Conservation (phyloP, 371 early-diverging fungal species). For the Thermomucor indicae-seudaticae region DNA sequence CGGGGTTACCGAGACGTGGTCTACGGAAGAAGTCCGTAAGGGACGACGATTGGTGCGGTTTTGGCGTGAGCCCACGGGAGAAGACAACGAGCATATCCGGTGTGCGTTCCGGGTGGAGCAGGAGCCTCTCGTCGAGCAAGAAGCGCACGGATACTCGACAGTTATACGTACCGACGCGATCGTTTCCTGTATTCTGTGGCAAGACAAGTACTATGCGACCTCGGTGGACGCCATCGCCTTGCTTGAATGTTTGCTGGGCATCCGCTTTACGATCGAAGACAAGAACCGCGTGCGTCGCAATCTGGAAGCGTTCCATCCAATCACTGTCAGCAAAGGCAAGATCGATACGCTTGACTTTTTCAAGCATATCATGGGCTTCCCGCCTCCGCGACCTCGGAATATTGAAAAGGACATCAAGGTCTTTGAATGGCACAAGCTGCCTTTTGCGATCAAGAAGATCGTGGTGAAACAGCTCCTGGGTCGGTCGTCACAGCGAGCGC, state of each 20-base stretch:
- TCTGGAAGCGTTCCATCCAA: constrained; percentile 76
- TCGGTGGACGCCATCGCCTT: constrained; percentile 76
- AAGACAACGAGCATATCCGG: background rate
- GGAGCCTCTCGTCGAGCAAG: background rate
- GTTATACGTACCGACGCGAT: constrained; percentile 6
- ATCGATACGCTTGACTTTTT: constrained; percentile 69
- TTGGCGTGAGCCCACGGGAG: too few relatives aligned
- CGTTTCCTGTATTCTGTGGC: constrained; percentile 81
- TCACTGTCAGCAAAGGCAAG: constrained; percentile 73
- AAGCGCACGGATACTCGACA: background rate
- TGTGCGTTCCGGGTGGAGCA: background rate
- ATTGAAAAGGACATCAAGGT: constrained; percentile 88
- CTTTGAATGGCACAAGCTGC: constrained; percentile 70
- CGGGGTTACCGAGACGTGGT: constrained; percentile 49
- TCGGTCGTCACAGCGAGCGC: too few relatives aligned
- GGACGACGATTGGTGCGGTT: constrained; percentile 40
- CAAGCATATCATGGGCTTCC: constrained; percentile 76
- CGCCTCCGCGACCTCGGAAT: constrained; percentile 79
- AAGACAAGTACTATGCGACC: constrained; percentile 71
- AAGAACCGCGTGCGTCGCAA: constrained; percentile 84
- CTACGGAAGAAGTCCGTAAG: constrained; percentile 50
- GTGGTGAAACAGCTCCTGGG: too few relatives aligned
- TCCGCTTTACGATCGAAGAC: constrained; percentile 74
- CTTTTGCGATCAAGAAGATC: constrained; percentile 65
- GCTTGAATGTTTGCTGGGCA: constrained; percentile 67